These are phyloP conservation scores for Croton setiger DNA, from an alignment of 441 rosid genomes.

Conservation along the genomic window DNA sequence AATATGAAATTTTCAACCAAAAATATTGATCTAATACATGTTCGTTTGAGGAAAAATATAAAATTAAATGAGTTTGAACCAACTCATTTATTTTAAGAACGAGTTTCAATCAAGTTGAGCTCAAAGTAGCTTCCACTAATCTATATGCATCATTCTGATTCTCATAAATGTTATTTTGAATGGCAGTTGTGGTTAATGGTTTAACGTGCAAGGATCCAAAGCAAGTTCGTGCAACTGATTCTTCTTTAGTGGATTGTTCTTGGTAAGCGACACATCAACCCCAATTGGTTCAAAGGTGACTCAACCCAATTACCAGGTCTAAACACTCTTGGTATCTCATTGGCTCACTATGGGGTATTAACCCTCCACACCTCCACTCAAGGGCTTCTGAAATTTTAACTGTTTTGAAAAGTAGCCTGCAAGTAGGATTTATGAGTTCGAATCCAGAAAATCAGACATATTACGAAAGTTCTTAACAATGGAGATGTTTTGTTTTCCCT, in stretches of 20 bases:
- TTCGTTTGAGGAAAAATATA: no score
- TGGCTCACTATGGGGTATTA: slow-evolving; percentile 7
- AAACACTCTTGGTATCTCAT: slow-evolving; percentile 11
- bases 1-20: no score
- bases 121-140: no score
- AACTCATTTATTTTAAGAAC: no score
- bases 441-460: slow-evolving; percentile 4
- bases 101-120: no score
- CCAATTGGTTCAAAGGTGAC: neutral
- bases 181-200: neutral
- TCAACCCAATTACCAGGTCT: neutral
- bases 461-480: neutral
- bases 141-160: no score
- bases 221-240: neutral
- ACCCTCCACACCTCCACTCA: slow-evolving; percentile 2
- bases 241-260: neutral
- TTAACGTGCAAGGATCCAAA: slow-evolving; percentile 4
- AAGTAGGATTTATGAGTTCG: slow-evolving; percentile 7
- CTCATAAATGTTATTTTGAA: no score
- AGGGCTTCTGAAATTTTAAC: slow-evolving; percentile 9
- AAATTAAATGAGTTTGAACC: no score
- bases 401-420: neutral
- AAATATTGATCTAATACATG: no score
- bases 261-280: slow-evolving; percentile 6
- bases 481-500: slow-evolving; percentile 15